Evolutionary conservation across 495 filamentous ascomycete species (phyloP).

Genomic region (Rusavskia elegans): DNA sequence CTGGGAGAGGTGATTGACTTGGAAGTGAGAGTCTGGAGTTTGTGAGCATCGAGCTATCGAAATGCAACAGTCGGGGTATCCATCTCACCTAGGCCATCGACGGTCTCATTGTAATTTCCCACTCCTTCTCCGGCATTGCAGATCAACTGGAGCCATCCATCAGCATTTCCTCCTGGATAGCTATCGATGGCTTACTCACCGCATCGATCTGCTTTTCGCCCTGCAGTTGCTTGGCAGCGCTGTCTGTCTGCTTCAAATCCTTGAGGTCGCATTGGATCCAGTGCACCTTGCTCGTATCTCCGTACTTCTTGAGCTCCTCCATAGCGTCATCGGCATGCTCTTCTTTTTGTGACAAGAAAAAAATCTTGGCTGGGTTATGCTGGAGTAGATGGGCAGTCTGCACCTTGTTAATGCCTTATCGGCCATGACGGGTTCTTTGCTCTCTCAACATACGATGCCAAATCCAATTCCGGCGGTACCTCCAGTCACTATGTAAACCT

Average conservation of each 20-base stretch:
- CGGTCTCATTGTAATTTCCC: constrained; percentile 22
- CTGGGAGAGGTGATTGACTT: constrained; percentile 33
- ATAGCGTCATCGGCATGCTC: constrained; percentile 25
- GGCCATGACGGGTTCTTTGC: too few species aligned
- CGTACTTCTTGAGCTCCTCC: constrained; percentile 23
- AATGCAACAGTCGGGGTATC: background rate
- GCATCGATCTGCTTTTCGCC: constrained; percentile 23
- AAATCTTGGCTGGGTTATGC: constrained; percentile 29
- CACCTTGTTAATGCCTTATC: too few species aligned
- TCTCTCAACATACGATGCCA: constrained; percentile 18
- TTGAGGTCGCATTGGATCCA: constrained; percentile 27
- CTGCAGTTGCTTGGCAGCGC: constrained; percentile 22
- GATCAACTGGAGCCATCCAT: constrained; percentile 19
- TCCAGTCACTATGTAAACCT: constrained; percentile 11
- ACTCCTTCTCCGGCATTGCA: constrained; percentile 34
- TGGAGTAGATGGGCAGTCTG: constrained; percentile 31
- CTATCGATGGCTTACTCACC: constrained; percentile 13
- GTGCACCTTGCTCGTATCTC: constrained; percentile 24
- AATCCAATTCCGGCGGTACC: constrained; percentile 29
- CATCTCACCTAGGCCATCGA: constrained; percentile 21
- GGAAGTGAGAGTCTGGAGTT: constrained; percentile 29
- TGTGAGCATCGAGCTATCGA: background rate
- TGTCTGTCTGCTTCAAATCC: constrained; percentile 22
- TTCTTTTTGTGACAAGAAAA: constrained; percentile 31
- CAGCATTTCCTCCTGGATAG: constrained; percentile 13